Evolutionary conservation across 2,329 filamentous ascomycete species (phyloP).

Genomic region (Microcyclospora pomicola): DNA sequence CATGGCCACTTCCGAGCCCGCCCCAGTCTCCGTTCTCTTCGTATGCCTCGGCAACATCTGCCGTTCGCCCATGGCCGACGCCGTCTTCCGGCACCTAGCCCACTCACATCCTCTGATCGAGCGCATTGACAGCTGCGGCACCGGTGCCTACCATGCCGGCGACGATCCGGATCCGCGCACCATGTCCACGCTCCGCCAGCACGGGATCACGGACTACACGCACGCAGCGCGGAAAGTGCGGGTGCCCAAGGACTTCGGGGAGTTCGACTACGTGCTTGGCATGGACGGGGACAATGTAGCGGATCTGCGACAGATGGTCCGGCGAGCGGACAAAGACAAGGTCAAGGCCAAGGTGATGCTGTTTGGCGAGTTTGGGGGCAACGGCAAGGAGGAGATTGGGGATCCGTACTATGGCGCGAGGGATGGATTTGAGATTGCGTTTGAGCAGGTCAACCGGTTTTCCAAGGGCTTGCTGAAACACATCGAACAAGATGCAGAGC

Average conservation of each 20-base stretch:
- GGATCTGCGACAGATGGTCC: slow-evolving; percentile 49
- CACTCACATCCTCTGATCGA: slow-evolving; percentile 42
- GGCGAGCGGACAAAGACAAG: slow-evolving; percentile 35
- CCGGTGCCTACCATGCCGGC: slow-evolving; percentile 71
- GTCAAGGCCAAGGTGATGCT: slow-evolving; percentile 36
- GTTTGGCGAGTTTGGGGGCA: slow-evolving; percentile 69
- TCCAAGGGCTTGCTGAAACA: slow-evolving; percentile 60
- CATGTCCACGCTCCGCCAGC: slow-evolving; percentile 55
- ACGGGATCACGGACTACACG: slow-evolving; percentile 64
- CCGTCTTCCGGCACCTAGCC: slow-evolving; percentile 64
- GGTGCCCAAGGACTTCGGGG: slow-evolving; percentile 56
- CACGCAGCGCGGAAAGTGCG: slow-evolving; percentile 64
- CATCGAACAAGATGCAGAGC: slow-evolving; percentile 28
- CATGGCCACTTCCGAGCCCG: background rate
- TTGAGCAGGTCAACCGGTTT: slow-evolving; percentile 67
- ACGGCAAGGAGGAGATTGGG: slow-evolving; percentile 44
- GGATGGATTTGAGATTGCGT: slow-evolving; percentile 73
- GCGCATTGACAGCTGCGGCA: slow-evolving; percentile 77
- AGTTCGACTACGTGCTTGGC: slow-evolving; percentile 85
- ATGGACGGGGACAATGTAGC: slow-evolving; percentile 80
- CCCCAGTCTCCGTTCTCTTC: slow-evolving; percentile 62
- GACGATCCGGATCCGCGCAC: slow-evolving; percentile 70
- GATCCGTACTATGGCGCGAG: slow-evolving; percentile 90
- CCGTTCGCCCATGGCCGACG: slow-evolving; percentile 88
- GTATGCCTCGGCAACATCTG: slow-evolving; percentile 96